Evolutionary conservation across 164 flowering plant genomes (phyloP), one percentile per base, ranked within the genome.

Genomic region (Warburgia ugandensis): DNA sequence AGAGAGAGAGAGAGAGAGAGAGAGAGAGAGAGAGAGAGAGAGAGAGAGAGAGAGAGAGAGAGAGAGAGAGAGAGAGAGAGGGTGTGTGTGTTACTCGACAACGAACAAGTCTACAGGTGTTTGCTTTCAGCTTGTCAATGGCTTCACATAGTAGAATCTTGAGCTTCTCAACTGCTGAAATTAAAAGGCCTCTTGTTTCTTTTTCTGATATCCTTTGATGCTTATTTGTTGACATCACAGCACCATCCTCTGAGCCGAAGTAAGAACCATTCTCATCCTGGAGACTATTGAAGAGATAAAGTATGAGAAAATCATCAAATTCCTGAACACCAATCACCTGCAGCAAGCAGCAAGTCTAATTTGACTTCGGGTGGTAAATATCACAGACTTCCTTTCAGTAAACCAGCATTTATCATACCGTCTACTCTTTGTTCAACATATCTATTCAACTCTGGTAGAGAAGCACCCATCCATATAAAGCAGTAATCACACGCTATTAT

Each of bases 271-370:
- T 45, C 54, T 46, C 54, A 21, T 68, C 63, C 25, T n/a, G 6
- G 22, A 16, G 17, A 33, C 47, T 49, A 29, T 58, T 50, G 30
- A 52, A 49, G 38, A 48, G 62, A 56, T 50, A 67, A 55, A 33
- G 58, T 44, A 51, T 62, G 20, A 92, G 47, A 76, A 82, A 84
- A 45, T 76, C 66, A 52, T 79, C 84, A 61, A 92, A 92, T 55
- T 92, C 99, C 27, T 95, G 70, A 1, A 88, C 97, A 54, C 99
- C 97, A 57, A 89, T 92, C 28, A 95, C 94, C 61, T 92, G 97
- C 50, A 74, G 62, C 47, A 86, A 50, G 40, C 95, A 94, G 64
- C 81, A 67, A 30, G 97, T 84, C 60, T 92, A 89, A 63, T 79
- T 83, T 17, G 82, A 78, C 62, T 78, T 64, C 26, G 32, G 61